Base-by-base conservation (phyloP, 2,329 filamentous ascomycete genomes). In the Tetracladium maxilliforme region DNA sequence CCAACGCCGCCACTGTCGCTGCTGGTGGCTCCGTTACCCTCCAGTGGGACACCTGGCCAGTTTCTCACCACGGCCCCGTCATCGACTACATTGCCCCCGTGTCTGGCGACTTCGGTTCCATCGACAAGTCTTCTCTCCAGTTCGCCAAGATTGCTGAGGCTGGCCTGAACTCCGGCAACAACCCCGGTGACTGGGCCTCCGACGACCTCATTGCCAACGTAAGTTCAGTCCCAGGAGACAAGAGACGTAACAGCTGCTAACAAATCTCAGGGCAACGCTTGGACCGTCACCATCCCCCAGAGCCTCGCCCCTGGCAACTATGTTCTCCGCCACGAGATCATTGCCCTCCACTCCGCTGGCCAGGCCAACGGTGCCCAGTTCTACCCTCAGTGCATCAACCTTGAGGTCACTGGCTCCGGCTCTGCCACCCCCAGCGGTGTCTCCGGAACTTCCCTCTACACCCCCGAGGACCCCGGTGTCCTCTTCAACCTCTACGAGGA, bases 11-110 rank as follows among this genome's bases (percentile, higher is more conserved):
- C 11, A 50, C 59, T n/a, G 61, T 76, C 19, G 52, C 57, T n/a
- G 74, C 72, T 10, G 75, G 74, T 32, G 54, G 55, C 33, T 55
- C 54, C 7, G 44, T 79, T 35, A 52, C 63, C 30, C 48, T 79
- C 24, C 58, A 67, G 38, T 79, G 73, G 74, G 65, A 58, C 30
- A 52, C 53, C 10, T 80, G 74, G 74, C 72, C 73, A n/a, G 54
- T 62, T 7, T 62, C 57, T 27, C 67, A 80, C 51, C 58, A 71
- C 34, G 69, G 69, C 3, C 70, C 71, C 7, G 61, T 77, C 37
- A 58, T 77, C 33, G 63, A 63, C 44, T 77, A 76, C 52, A 50
- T 76, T 10, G 72, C 72, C 28, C 58, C 57, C 37, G 71, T 66
- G 48, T 51, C 55, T 17, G 66, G 61, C 13, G 58, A 70, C 43